Evolutionary conservation across 192 early-diverging fungal species (phyloP), one percentile per base, ranked within the genome.

Genomic region (Umbelopsis vinacea): DNA sequence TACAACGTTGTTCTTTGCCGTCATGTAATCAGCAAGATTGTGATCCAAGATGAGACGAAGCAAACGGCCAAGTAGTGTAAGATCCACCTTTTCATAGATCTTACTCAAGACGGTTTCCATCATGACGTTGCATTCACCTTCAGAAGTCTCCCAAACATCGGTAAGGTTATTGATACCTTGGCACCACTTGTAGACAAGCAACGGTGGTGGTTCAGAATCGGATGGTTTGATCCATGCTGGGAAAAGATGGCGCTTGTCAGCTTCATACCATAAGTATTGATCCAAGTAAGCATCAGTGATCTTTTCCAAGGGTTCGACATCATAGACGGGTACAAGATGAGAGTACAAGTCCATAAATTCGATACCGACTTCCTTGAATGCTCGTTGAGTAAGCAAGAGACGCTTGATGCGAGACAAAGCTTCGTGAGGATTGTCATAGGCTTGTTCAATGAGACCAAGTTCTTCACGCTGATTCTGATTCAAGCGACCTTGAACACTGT

Each of bases 1-100:
- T 15, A 92, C 94, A 43, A 99, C 92, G 85, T 99, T 99, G 86
- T 99, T 99, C 85, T 99, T 99, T 73, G 96, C 95, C 0, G 98
- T 97, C 90, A 98, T 96, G 78, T 99, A 99, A 74, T 99, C 98
- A n/a, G 98, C 98, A 87, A 99, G 89, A 78, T 98, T 97, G 87
- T 98, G 98, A 83, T 99, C 98, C 46, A 99, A 83, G 82, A 99
- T 94, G 46, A 99, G 85, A 48, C 98, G 90, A 75, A 99, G 81
- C 37, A 99, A 85, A 52, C 95, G 90, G 68, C 96, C 95, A 43
- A 99, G 89, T 54, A 99, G 83, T 37, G 96, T 98, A 72, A 99
- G 86, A 87, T 99, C 96, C 46, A 99, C 93, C 86, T 98, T 98
- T 79, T 98, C 96, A 72, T 95, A 95, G 19, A 98, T 89, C 66